Percentiles rank a stretch among this genome's conserved stretches.
Evolutionary conservation across 805 yeast genomes (phyloP).

Genomic region (Suhomyces pyralidae): DNA sequence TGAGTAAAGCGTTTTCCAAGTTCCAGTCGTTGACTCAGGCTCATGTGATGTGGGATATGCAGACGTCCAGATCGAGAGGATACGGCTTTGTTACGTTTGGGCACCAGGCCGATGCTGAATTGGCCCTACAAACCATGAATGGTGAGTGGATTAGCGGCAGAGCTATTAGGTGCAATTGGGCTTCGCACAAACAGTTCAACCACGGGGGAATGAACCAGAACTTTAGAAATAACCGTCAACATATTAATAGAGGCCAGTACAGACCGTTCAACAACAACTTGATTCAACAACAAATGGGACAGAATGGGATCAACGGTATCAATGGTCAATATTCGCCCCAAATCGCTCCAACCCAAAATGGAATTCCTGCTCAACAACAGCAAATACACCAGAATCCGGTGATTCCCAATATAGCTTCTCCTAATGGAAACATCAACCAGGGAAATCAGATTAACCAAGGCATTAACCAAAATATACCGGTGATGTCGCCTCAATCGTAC

Average conservation of each 20-base stretch:
- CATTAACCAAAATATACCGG: slow-evolving; percentile 18
- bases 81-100: slow-evolving; percentile 85
- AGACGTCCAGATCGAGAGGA: slow-evolving; percentile 86
- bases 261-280: slow-evolving; percentile 15
- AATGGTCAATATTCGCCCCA: slow-evolving; percentile 1
- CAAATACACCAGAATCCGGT: neutral
- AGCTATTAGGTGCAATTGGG: slow-evolving; percentile 85
- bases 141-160: slow-evolving; percentile 72
- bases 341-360: neutral
- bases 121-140: slow-evolving; percentile 69
- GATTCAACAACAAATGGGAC: slow-evolving; percentile 7
- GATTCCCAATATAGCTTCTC: slow-evolving; percentile 2
- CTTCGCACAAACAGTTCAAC: slow-evolving; percentile 58
- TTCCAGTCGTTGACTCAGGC: slow-evolving; percentile 71
- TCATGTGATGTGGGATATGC: slow-evolving; percentile 97
- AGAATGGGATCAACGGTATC: neutral
- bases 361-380: slow-evolving; percentile 6
- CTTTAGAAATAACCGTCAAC: slow-evolving; percentile 7
- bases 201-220: slow-evolving; percentile 6
- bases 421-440: slow-evolving; percentile 1
- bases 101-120: slow-evolving; percentile 66
- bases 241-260: slow-evolving; percentile 6
- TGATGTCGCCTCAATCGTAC: slow-evolving; percentile 54
- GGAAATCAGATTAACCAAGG: slow-evolving; percentile 1
- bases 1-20: slow-evolving; percentile 53